Conservation (phyloP, 306 rosid genomes). For the Vigna nakashimae region DNA sequence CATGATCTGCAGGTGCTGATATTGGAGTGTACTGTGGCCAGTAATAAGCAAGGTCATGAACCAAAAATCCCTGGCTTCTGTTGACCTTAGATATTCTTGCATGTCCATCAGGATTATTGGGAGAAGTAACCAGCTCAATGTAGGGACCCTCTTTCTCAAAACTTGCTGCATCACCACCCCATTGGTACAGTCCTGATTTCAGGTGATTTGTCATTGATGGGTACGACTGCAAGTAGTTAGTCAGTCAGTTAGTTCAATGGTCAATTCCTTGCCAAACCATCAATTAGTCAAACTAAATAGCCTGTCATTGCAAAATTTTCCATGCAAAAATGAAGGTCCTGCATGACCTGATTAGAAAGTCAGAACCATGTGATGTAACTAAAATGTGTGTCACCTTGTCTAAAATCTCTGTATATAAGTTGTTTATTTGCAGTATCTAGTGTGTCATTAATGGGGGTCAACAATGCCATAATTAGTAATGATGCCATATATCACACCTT, state of each 20-base stretch:
- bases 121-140: constrained; percentile 87
- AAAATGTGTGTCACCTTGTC: background rate
- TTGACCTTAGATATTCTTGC: constrained; percentile 68
- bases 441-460: background rate
- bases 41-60: constrained; percentile 90
- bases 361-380: background rate
- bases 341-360: background rate
- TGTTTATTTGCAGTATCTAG: background rate
- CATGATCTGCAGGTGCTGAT: constrained; percentile 67
- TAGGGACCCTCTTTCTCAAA: constrained; percentile 68
- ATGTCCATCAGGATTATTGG: constrained; percentile 90
- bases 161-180: constrained; percentile 80
- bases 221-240: constrained; percentile 67
- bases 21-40: constrained; percentile 98
- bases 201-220: constrained; percentile 77
- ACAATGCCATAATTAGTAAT: background rate
- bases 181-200: constrained; percentile 82
- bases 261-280: background rate
- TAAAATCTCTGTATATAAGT: background rate
- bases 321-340: background rate
- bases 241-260: background rate
- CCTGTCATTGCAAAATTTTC: background rate
- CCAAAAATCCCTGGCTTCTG: constrained; percentile 61
- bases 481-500: background rate
- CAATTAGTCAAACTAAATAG: background rate